Base-by-base conservation (phyloP, 495 filamentous ascomycete genomes). In the Aspergillus steynii region DNA sequence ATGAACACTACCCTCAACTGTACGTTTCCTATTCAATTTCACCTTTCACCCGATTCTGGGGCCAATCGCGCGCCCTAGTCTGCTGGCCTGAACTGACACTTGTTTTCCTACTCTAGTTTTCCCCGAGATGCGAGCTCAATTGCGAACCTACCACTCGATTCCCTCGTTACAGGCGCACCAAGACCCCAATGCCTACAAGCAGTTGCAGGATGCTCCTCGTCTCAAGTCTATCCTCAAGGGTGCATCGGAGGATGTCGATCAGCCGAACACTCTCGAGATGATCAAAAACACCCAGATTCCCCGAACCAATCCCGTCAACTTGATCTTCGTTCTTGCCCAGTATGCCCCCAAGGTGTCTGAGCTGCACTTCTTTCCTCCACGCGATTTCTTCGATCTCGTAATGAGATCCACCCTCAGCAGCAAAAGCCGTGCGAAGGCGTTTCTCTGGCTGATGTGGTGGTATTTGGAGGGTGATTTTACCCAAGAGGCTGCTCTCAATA, bases 1-100 rank as follows among this genome's bases (percentile, higher is more conserved):
- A 99, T 99, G 96, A 99, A 99, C 74, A 99, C 95, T 15, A 99
- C 95, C 0, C 79, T 99, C 27, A 99, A 99, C 73, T 99, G 94
- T 97, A 81, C 65, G 84, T 71, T 59, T 50, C 60, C 61, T 55
- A 50, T 55, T 29, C 29, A 53, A 37, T 14, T 29, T n/a, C 20
- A 20, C 20, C 20, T 48, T 26, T 12, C 37, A 42, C 37, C 37
- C 37, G 3, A 14, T 4, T 12, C 37, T 10, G 42, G 27, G 25
- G 37, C 26, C 20, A 15, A 29, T 14, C 45, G 5, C 15, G 48
- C 25, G 29, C 4, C 29, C 28, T 34, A 0, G 4, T 57, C n/a
- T 26, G 1, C n/a, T 57, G 15, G 8, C 53, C 20, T 15, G 32
- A 14, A 46, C 29, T 61, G 59, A 65, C 73, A 52, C 63, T 56